Conservation (phyloP, 179 eudicot species). For the Vitellaria paradoxa region DNA sequence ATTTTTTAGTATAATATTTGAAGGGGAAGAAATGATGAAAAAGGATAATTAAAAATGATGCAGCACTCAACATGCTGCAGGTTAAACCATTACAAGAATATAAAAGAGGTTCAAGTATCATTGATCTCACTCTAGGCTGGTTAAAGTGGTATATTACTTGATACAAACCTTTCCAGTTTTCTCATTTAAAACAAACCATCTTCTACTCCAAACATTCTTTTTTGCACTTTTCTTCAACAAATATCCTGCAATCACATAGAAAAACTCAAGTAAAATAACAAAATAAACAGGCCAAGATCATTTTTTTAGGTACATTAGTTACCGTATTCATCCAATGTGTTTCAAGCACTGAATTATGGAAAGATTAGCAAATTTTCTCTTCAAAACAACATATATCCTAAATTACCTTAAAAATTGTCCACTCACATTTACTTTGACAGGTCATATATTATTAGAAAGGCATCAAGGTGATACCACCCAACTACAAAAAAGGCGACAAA, state of each 20-base stretch:
- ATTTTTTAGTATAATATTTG: too few species aligned
- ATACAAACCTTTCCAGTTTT: constrained; percentile 63
- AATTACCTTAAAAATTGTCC: neutral
- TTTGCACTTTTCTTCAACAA: constrained; percentile 91
- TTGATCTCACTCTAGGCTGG: neutral
- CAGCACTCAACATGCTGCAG: neutral
- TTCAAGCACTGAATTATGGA: neutral
- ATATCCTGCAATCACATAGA: constrained; percentile 20
- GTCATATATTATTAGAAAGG: neutral
- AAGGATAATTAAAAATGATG: neutral
- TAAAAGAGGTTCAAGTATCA: neutral
- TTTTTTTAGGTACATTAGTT: too few species aligned
- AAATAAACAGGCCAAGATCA: neutral
- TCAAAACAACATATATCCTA: neutral
- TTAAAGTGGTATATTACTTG: neutral
- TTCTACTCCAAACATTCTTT: constrained; percentile 80
- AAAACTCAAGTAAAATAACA: neutral
- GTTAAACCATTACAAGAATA: too few species aligned
- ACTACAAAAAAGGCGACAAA: too few species aligned
- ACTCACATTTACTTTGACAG: too few species aligned
- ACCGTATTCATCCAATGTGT: neutral
- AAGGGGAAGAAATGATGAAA: too few species aligned
- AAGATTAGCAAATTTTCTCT: neutral
- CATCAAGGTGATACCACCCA: too few species aligned
- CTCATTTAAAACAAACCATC: constrained; percentile 96